Percentiles rank a stretch among this genome's conserved stretches.
Conservation (phyloP, 805 yeast genomes). For the Saitoella complicata region DNA sequence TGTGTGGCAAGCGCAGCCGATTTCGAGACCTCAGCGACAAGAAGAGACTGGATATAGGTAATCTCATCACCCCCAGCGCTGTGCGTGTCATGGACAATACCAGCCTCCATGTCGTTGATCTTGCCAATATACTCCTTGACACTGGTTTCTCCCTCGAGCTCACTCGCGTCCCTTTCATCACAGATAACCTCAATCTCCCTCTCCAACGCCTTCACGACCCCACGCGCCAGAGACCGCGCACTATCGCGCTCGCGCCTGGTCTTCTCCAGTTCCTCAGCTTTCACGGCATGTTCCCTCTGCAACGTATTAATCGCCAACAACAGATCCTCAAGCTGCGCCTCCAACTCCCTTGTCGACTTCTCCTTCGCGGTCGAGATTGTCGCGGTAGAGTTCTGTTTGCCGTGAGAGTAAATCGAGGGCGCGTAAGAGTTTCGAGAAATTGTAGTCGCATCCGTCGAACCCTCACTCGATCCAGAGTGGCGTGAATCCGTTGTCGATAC, state of each 20-base stretch:
- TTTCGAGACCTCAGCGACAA: constrained; percentile 7
- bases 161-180: background rate
- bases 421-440: constrained; percentile 6
- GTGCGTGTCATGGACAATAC: constrained; percentile 1
- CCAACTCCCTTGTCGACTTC: constrained; percentile 6
- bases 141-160: background rate
- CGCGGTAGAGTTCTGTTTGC: background rate
- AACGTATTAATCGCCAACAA: constrained; percentile 9
- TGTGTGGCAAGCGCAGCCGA: constrained; percentile 7
- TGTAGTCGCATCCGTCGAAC: no score
- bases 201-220: constrained; percentile 2
- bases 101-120: constrained; percentile 1
- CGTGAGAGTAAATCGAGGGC: constrained; percentile 3
- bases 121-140: background rate
- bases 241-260: constrained; percentile 11
- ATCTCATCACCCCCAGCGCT: background rate
- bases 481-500: no score
- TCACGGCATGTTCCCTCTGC: constrained; percentile 10
- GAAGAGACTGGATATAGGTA: no score
- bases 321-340: constrained; percentile 12
- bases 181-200: background rate
- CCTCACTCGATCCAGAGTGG: no score
- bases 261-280: constrained; percentile 12
- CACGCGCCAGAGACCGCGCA: constrained; percentile 4
- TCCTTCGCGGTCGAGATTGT: background rate